Conservation (phyloP, 2,329 filamentous ascomycete species). For the Aphanocladium album region DNA sequence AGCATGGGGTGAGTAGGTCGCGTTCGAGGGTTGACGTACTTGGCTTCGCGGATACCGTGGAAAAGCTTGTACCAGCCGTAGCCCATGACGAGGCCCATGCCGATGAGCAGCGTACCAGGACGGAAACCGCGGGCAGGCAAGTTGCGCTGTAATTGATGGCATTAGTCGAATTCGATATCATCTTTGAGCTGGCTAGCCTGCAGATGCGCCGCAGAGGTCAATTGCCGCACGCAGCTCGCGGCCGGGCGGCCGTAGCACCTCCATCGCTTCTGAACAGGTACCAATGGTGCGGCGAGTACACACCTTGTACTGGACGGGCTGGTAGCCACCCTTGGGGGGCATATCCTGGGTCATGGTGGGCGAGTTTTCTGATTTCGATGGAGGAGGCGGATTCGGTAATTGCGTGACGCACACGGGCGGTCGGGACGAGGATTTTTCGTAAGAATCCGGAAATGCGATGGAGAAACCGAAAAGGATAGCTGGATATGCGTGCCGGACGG, state of each 20-base stretch:
- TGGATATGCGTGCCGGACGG: not conserved
- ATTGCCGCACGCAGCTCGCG: not conserved
- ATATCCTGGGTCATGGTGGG: constrained; percentile 92
- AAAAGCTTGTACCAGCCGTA: constrained; percentile 89
- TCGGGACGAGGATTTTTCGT: not conserved
- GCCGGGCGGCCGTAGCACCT: not conserved
- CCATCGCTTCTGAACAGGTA: too few relatives aligned
- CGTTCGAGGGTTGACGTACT: constrained; percentile 54
- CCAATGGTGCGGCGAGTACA: constrained; percentile 30
- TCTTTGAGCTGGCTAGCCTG: not conserved
- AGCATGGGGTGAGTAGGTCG: not conserved
- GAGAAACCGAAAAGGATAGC: not conserved
- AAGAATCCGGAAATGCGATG: not conserved
- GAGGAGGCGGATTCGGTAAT: constrained; percentile 15
- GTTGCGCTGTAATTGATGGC: constrained; percentile 63
- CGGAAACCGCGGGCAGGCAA: constrained; percentile 87
- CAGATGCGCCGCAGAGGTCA: not conserved
- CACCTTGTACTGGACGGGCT: constrained; percentile 95
- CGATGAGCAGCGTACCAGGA: constrained; percentile 71
- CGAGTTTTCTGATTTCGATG: constrained; percentile 19
- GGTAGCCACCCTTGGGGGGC: constrained; percentile 91
- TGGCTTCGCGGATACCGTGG: constrained; percentile 80
- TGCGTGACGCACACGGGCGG: constrained; percentile 13
- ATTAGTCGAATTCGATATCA: constrained; percentile 4
- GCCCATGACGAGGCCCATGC: constrained; percentile 71